Percentiles rank a stretch among this genome's conserved stretches.
phyloP scores from a whole-genome alignment of 2,329 filamentous ascomycete species.

The Microdochium paspali region DNA sequence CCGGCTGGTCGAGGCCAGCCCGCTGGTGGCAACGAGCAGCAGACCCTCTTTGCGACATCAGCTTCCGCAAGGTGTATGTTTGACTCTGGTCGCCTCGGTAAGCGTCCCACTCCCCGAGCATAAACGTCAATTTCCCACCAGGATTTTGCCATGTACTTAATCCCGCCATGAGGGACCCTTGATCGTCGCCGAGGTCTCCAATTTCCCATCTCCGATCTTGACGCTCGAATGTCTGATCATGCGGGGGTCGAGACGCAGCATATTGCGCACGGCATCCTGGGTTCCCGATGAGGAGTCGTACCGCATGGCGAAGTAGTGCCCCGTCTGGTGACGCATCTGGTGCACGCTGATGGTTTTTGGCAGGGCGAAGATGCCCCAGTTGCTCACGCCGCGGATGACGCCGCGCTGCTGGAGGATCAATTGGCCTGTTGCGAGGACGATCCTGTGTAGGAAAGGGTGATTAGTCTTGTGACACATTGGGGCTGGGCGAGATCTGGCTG shows the following conservation, averaged over 20 bases:
- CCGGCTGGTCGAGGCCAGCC: too few species aligned
- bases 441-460: conserved; percentile 44
- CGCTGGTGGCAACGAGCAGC: too few species aligned
- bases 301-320: conserved; percentile 97
- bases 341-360: conserved; percentile 71
- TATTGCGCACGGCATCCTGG: conserved; percentile 66
- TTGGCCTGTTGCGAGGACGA: conserved; percentile 75
- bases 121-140: too few species aligned
- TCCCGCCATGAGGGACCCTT: conserved; percentile 38
- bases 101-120: too few species aligned
- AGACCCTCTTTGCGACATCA: too few species aligned
- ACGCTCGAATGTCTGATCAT: conserved; percentile 84
- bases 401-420: conserved; percentile 76
- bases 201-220: conserved; percentile 63
- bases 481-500: too few species aligned
- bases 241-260: conserved; percentile 75
- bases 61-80: too few species aligned
- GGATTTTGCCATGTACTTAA: conserved; percentile 12
- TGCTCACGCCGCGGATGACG: conserved; percentile 83
- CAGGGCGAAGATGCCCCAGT: conserved; percentile 90
- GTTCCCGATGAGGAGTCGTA: conserved; percentile 72
- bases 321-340: conserved; percentile 73
- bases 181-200: conserved; percentile 40
- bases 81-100: too few species aligned
- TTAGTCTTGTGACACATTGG: too few species aligned